Base-by-base conservation (phyloP, 805 yeast species). In the Starmerella stellata region DNA sequence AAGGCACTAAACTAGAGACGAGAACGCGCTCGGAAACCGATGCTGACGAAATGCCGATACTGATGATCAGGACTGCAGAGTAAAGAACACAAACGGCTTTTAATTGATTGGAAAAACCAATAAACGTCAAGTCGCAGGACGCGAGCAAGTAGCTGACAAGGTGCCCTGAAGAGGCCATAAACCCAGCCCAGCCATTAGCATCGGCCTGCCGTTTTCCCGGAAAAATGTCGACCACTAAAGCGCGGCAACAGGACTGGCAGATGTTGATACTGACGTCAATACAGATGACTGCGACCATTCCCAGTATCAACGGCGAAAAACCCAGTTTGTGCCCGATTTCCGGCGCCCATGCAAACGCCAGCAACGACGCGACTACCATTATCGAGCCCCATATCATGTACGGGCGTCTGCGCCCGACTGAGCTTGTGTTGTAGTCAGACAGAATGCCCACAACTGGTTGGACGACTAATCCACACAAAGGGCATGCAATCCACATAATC, bases 161-260 rank as follows among this genome's bases (percentile, higher is more conserved):
- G 43, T 73, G 74, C 44, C 75, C 74, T 1, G 60, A 58, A 0
- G 78, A 74, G 37, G 71, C 69, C 72, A 74, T 63, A 36, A 75
- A 56, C 1, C 78, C 75, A 1, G 77, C 78, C 75, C 75, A 70
- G 1, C 76, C 78, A 50, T 72, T 73, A 8, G 76, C 74, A 4
- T 58, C 48, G 39, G 67, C 70, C 47, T 74, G 78, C 45, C 70
- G 78, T 37, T 59, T 54, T 1, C 70, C 61, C 4, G 75, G 69
- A 5, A 72, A 71, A 44, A 69, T 68, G 48, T 73, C 79, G 18
- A 73, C 76, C 23, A 73, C 69, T 30, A 71, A 61, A 0, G 79
- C 78, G 11, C 79, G 59, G 7, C 71, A 57, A 4, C 74, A 63
- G 1, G 78, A 76, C 46, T 72, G 77, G 38, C 74, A 73, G 2